Evolutionary conservation across 306 rosid genomes (phyloP).

Genomic region (Corylus americana): DNA sequence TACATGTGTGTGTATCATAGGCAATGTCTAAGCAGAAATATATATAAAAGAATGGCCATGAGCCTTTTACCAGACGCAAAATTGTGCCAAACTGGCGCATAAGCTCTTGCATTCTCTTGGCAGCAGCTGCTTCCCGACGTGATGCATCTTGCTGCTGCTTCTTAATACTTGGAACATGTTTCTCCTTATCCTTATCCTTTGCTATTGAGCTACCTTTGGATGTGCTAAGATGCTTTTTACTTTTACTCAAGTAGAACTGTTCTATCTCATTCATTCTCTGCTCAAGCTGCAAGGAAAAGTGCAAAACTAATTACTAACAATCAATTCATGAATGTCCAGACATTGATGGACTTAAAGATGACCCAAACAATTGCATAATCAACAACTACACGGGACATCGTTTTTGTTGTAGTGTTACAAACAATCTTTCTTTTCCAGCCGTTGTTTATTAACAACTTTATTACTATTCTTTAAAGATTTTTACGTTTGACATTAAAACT

Average conservation of each 20-base stretch:
- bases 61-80: constrained; percentile 64
- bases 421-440: no score
- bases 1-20: background rate
- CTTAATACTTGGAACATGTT: constrained; percentile 66
- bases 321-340: constrained; percentile 12
- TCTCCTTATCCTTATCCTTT: constrained; percentile 74
- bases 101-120: constrained; percentile 92
- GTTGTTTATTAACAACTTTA: no score
- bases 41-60: background rate
- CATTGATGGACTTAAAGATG: constrained; percentile 18
- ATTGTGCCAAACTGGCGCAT: constrained; percentile 86
- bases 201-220: constrained; percentile 50
- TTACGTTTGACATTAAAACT: no score
- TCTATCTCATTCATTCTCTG: constrained; percentile 63
- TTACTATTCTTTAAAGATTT: no score
- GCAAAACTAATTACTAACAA: background rate
- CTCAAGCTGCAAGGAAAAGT: constrained; percentile 62
- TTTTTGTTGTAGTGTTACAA: no score
- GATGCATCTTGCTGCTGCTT: constrained; percentile 80
- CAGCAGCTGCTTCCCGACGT: constrained; percentile 73
- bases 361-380: background rate
- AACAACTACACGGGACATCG: background rate
- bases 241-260: constrained; percentile 40
- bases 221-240: constrained; percentile 47
- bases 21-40: constrained; percentile 1